Evolutionary conservation across 208 protist species (phyloP), one percentile per base, ranked within the genome.

Genomic region (Leishmania mexicana): DNA sequence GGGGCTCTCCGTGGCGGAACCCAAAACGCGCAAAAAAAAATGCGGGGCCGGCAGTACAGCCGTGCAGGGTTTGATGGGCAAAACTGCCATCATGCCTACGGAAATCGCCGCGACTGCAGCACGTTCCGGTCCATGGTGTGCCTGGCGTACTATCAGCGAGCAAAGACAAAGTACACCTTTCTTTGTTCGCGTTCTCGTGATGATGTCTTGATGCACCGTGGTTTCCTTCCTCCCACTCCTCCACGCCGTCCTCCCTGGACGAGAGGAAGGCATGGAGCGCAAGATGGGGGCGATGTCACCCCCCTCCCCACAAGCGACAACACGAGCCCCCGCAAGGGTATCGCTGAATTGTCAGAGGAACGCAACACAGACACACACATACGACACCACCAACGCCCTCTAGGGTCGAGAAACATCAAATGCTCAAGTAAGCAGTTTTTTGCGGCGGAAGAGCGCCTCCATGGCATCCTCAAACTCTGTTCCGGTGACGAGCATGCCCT

Each of bases 401-500:
- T 4, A 74, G 10, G n/a, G 70, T 13, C 10, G 1, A 4, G 70
- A 6, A 31, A 54, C 0, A 35, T 31, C 6, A 28, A 38, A 2
- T 45, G 19, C 17, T 57, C 38, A 83, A 1, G 51, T 2, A 3
- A 82, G 40, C 49, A 96, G 68, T 47, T 94, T 89, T 47, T 89
- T 90, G 7, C 80, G 64, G 15, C 79, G 77, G 13, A 96, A 90
- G 28, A 94, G 83, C 3, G 78, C 78, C 35, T 97, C 93, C 21
- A 97, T 67, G 3, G 70, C 88, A 47, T 93, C 86, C 38, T 92
- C 88, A 78, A 97, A 96, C 54, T 92, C 88, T 28, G 68, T 78
- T 3, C 89, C 84, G 0, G 81, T 91, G 76, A 96, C 93, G 15
- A 91, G 76, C 28, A 81, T 79, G 4, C 92, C 92, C 42, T 92